A percentile compares a stretch with the other conserved stretches of the same genome.
Conservation (phyloP, 257 asterid species). For the Nicotiana paniculata region DNA sequence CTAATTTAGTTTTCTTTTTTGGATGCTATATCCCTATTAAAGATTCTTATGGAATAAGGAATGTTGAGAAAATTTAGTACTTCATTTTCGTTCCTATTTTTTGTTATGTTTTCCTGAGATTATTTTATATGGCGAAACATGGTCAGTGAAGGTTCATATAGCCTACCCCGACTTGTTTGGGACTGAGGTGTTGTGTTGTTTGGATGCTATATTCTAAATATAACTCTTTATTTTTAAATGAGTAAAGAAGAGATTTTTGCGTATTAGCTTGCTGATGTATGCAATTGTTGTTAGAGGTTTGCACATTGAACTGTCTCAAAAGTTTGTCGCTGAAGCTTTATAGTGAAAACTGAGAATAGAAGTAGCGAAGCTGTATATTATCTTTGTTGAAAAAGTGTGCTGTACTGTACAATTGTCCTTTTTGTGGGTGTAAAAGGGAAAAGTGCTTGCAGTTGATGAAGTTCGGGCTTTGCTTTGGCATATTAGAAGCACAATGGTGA, state of each 20-base stretch:
- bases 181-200: background rate
- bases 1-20: background rate
- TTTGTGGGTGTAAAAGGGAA: background rate
- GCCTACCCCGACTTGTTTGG: too few species aligned
- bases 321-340: background rate
- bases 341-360: background rate
- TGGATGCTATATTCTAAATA: background rate
- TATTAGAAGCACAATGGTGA: background rate
- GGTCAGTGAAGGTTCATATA: too few species aligned
- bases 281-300: background rate
- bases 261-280: background rate
- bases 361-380: background rate
- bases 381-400: background rate
- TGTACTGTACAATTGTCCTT: background rate
- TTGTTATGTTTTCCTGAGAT: too few species aligned
- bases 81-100: too few species aligned
- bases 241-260: background rate
- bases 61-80: too few species aligned
- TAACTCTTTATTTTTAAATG: background rate
- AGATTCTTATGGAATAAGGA: too few species aligned
- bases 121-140: too few species aligned
- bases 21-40: background rate
- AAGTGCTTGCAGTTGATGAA: background rate
- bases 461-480: background rate
- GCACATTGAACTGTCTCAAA: background rate